phyloP scores from a whole-genome alignment of 2,329 filamentous ascomycete species.

The Diaporthe ilicicola region DNA sequence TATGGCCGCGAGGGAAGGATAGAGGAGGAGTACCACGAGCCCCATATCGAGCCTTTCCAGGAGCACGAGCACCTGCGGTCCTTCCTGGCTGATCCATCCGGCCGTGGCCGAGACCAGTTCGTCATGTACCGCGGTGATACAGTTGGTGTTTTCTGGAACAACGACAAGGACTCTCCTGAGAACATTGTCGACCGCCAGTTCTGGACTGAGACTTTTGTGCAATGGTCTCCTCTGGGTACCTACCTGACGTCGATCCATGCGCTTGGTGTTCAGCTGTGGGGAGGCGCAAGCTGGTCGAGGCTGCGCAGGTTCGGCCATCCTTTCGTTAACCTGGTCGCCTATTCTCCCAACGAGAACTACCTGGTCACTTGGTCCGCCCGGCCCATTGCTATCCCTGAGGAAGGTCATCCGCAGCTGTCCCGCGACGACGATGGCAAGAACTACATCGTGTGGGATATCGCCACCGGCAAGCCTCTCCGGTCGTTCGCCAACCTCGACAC shows the following conservation, averaged over 20 bases:
- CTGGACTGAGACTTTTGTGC: slow-evolving; percentile 98
- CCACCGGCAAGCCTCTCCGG: slow-evolving; percentile 86
- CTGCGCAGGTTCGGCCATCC: slow-evolving; percentile 95
- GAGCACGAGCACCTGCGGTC: slow-evolving; percentile 95
- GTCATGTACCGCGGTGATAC: slow-evolving; percentile 92
- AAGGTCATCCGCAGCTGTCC: slow-evolving; percentile 82
- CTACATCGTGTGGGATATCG: slow-evolving; percentile 98
- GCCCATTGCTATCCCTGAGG: slow-evolving; percentile 90
- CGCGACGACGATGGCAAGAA: slow-evolving; percentile 98
- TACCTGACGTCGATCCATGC: slow-evolving; percentile 94
- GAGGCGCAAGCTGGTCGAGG: slow-evolving; percentile 86
- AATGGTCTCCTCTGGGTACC: slow-evolving; percentile 96
- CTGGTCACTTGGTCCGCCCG: slow-evolving; percentile 96
- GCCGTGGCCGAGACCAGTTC: slow-evolving; percentile 91
- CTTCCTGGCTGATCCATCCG: slow-evolving; percentile 84
- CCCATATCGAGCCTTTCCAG: slow-evolving; percentile 82
- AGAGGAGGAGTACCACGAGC: slow-evolving; percentile 87
- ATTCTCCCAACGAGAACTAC: slow-evolving; percentile 93
- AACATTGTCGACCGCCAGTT: slow-evolving; percentile 89
- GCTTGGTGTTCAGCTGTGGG: slow-evolving; percentile 98
- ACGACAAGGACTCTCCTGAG: slow-evolving; percentile 90
- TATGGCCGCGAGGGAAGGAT: slow-evolving; percentile 94
- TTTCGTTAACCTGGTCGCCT: slow-evolving; percentile 94
- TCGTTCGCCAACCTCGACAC: slow-evolving; percentile 93
- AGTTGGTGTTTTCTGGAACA: slow-evolving; percentile 98